Conservation (phyloP, 1,139 yeast species). For the Suhomyces coccinellae region DNA sequence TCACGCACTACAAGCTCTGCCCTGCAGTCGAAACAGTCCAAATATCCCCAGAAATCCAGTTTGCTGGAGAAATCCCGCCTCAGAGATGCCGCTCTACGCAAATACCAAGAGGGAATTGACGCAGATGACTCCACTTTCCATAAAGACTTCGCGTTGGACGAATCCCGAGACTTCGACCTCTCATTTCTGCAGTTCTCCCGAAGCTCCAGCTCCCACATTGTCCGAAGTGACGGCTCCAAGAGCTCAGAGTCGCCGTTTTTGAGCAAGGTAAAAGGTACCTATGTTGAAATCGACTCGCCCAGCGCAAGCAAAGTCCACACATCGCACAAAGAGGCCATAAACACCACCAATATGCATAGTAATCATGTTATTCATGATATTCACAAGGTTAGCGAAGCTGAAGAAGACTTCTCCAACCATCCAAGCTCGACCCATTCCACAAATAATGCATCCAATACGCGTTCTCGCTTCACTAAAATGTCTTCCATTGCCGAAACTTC, state of each 20-base stretch:
- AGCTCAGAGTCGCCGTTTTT: conserved; percentile 30
- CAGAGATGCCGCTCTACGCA: conserved; percentile 15
- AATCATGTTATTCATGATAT: background rate
- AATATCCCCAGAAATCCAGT: conserved; percentile 8
- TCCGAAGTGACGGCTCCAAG: conserved; percentile 12
- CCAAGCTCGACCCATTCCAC: background rate
- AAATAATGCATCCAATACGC: background rate
- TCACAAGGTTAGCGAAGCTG: background rate
- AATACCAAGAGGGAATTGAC: conserved; percentile 15
- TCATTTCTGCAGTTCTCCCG: conserved; percentile 43
- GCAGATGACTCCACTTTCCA: conserved; percentile 16
- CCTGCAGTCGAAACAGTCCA: background rate
- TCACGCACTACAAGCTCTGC: background rate
- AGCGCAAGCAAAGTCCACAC: background rate
- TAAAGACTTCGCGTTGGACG: conserved; percentile 25
- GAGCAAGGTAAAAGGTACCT: conserved; percentile 23
- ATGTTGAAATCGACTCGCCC: conserved; percentile 13
- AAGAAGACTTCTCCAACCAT: background rate
- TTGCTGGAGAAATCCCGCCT: conserved; percentile 9
- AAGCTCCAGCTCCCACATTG: conserved; percentile 26
- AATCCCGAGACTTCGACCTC: conserved; percentile 28
- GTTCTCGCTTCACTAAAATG: conserved; percentile 7
- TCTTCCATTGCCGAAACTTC: conserved; percentile 15
- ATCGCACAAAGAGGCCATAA: background rate
- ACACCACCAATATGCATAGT: background rate